These are phyloP conservation scores for Phyllachora maydis DNA, from an alignment of 2,329 filamentous ascomycete species.

Conservation along the genomic window DNA sequence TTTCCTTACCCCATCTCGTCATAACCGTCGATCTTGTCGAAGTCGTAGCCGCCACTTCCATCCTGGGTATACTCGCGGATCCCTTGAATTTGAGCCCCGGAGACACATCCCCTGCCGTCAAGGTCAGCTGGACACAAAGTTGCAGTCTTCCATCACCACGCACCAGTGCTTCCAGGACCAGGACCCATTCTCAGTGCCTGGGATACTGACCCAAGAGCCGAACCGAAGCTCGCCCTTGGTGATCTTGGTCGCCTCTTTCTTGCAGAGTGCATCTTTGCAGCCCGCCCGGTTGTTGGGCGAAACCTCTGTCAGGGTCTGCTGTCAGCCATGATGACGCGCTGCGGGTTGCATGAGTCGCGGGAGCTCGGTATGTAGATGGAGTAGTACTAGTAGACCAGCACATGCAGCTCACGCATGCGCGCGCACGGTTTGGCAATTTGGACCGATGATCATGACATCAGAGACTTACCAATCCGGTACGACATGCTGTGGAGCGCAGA, in stretches of 20 bases:
- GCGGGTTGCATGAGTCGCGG: not conserved
- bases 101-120: constrained; percentile 67
- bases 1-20: constrained; percentile 46
- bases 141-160: too few species aligned
- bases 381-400: too few species aligned
- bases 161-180: constrained; percentile 83
- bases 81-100: constrained; percentile 50
- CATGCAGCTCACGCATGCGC: too few species aligned
- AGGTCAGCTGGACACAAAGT: too few species aligned
- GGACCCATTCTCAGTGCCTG: constrained; percentile 33
- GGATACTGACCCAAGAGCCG: constrained; percentile 49
- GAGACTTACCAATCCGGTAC: too few species aligned
- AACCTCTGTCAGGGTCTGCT: too few species aligned
- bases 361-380: constrained; percentile 1
- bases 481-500: too few species aligned
- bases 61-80: constrained; percentile 31
- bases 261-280: constrained; percentile 58
- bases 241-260: constrained; percentile 49
- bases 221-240: constrained; percentile 60
- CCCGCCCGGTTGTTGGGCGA: constrained; percentile 50
- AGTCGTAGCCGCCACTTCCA: constrained; percentile 28
- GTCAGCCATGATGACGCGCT: constrained; percentile 2
- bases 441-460: too few species aligned
- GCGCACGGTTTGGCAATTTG: too few species aligned
- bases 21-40: constrained; percentile 56